Conservation (phyloP, 345 rosid species). For the Reutealis trisperma region DNA sequence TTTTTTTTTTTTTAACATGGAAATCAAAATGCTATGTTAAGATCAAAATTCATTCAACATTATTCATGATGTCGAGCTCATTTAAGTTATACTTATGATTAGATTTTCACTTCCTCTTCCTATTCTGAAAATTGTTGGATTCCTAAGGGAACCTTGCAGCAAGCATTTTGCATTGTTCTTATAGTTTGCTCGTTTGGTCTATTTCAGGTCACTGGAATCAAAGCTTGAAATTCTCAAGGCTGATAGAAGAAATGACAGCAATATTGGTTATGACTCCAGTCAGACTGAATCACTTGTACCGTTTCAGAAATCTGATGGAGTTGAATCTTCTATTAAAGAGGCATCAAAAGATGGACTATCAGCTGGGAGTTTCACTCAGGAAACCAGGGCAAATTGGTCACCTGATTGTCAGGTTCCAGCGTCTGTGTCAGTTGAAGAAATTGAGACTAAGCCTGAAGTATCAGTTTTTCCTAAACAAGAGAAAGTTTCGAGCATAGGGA, state of each 20-base stretch:
- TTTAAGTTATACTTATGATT: not conserved
- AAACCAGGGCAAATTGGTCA: conserved; percentile 55
- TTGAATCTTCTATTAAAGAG: conserved; percentile 61
- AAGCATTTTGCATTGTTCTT: not conserved
- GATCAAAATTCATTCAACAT: not conserved
- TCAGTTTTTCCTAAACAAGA: conserved; percentile 30
- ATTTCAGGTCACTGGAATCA: conserved; percentile 66
- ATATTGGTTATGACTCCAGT: conserved; percentile 53
- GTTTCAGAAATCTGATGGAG: conserved; percentile 50
- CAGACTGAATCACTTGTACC: conserved; percentile 62
- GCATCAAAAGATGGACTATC: conserved; percentile 66
- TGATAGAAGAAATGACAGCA: conserved; percentile 44
- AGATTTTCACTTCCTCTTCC: not conserved
- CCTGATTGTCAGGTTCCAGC: conserved; percentile 38
- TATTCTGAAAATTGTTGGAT: not conserved
- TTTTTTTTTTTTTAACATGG: not conserved
- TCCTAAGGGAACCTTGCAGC: not conserved
- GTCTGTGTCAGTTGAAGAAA: conserved; percentile 37
- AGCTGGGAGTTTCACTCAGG: conserved; percentile 80
- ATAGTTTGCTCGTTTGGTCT: conserved; percentile 1
- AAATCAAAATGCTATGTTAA: not conserved
- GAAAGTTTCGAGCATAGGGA: conserved; percentile 34
- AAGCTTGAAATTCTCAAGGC: conserved; percentile 73
- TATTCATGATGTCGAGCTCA: not conserved
- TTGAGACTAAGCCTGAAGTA: conserved; percentile 42